Evolutionary conservation across 164 flowering plant genomes (phyloP), one percentile per base, ranked within the genome.

Genomic region (Nymphaea colorata): DNA sequence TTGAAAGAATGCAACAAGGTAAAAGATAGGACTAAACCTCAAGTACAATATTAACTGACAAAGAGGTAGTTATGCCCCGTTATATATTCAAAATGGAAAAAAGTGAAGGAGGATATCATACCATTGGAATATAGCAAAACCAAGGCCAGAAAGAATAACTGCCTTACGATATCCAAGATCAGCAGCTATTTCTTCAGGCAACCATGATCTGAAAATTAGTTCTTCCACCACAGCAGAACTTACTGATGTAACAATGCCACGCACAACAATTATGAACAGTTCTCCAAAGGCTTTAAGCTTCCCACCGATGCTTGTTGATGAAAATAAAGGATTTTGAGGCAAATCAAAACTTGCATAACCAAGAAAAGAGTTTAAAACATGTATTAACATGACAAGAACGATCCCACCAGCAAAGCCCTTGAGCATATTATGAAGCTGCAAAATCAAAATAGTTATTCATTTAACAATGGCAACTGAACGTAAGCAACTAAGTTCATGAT

Each of bases 161-260:
- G 89, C 97, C 44, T 66, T 81, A 66, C 83, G 80, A 81, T 85
- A 85, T 44, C 97, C 97, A 69, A 86, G 79, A 78, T 94, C 97
- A 7, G 72, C 67, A 5, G 91, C 83, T 67, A 94, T 87, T 81
- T 94, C 98, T 69, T 85, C 84, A 57, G 88, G 87, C 74, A 94
- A 78, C 98, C 97, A 94, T 67, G 98, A 85, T 68, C 97, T 87
- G 72, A 88, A 94, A 68, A 91, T 80, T 71, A 94, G 69, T 81
- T 94, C 98, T 79, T 94, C 98, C 44, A 86, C 95, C 25, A 83
- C 59, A 53, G 86, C 79, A 71, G 87, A 69, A 61, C 76, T 71
- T 70, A 80, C 79, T 68, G 97, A 97, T 7, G 83, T 86, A 6
- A 82, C 64, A 70, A 83, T 67, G 67, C 87, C 93, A 78, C 65